Percentiles rank a stretch among this genome's conserved stretches.
Conservation (phyloP, 2,329 filamentous ascomycete species). For the Pyrenophora tritici-repentis region DNA sequence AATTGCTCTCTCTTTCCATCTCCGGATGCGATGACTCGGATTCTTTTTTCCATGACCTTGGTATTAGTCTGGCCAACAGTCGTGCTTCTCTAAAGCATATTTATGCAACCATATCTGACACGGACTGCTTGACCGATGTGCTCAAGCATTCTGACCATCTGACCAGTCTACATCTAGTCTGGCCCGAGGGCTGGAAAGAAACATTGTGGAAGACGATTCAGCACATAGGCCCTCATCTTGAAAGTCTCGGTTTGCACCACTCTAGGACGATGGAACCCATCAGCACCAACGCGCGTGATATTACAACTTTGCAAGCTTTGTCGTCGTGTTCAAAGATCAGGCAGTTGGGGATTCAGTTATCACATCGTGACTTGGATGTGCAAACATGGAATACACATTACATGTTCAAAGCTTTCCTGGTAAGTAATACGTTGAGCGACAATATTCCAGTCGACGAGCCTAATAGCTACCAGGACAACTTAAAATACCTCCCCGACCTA, state of each 20-base stretch:
- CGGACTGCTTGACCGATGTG: neutral
- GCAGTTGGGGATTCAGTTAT: neutral
- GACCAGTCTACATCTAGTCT: neutral
- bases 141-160: neutral
- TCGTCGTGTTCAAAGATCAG: neutral
- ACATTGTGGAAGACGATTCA: neutral
- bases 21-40: neutral
- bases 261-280: too few relatives aligned
- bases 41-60: conserved; percentile 1
- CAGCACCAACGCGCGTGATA: too few relatives aligned
- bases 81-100: neutral
- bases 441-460: too few relatives aligned
- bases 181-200: neutral
- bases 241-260: neutral
- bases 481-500: neutral
- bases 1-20: neutral
- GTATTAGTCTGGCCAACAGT: neutral
- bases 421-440: neutral
- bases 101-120: neutral
- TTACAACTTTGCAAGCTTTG: too few relatives aligned
- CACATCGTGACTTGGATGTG: neutral
- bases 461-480: neutral
- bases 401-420: too few relatives aligned
- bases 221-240: neutral
- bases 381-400: too few relatives aligned